phyloP scores from a whole-genome alignment of 1,284 basidiomycete genomes.

The Entoloma clypeatum region DNA sequence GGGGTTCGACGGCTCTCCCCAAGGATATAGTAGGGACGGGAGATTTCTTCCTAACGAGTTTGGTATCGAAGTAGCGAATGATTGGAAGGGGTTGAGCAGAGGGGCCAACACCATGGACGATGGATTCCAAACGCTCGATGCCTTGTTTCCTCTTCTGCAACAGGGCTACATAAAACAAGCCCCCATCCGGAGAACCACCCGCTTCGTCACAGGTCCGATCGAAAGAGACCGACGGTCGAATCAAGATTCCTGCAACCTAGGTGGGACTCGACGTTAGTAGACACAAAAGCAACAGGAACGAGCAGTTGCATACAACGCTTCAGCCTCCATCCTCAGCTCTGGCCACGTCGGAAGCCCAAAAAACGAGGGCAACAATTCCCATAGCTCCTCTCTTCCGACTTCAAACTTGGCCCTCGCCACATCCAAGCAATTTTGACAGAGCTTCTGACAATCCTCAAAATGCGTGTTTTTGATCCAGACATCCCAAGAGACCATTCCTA shows the following conservation, averaged over 20 bases:
- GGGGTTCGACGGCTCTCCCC: too few relatives aligned
- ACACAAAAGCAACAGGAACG: not conserved
- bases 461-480: not conserved
- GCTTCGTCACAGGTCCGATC: too few relatives aligned
- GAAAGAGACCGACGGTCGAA: too few relatives aligned
- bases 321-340: not conserved
- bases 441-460: not conserved
- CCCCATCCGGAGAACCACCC: too few relatives aligned
- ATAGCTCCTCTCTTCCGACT: conserved; percentile 6
- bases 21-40: too few relatives aligned
- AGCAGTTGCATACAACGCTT: not conserved
- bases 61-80: too few relatives aligned
- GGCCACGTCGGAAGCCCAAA: conserved; percentile 13
- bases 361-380: conserved; percentile 11
- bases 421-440: not conserved
- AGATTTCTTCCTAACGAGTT: too few relatives aligned
- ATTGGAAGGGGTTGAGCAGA: too few relatives aligned
- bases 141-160: too few relatives aligned
- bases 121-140: too few relatives aligned
- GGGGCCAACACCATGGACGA: too few relatives aligned
- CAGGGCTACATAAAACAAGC: too few relatives aligned
- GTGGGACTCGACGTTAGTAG: not conserved
- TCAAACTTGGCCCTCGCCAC: conserved; percentile 1
- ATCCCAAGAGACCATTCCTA: not conserved
- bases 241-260: not conserved